Base-by-base conservation (phyloP, 345 rosid species). In the Carallia brachiata region DNA sequence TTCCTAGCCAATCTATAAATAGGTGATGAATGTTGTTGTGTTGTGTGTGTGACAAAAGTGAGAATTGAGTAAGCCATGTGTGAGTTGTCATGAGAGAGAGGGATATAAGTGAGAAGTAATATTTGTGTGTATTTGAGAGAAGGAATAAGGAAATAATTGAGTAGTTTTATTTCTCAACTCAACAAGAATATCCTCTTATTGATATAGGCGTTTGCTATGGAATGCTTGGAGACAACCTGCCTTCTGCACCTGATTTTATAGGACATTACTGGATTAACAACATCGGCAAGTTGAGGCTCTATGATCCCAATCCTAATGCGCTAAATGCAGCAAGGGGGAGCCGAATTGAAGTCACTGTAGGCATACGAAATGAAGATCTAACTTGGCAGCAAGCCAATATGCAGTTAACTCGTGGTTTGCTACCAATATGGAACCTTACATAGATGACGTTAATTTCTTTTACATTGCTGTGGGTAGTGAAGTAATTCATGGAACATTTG, bases 161-260 rank as follows among this genome's bases (percentile, higher is more conserved):
- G 23, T 23, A 23, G 23, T 23, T 23, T 23, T 23, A 23, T 23
- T 23, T 23, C 23, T 23, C 23, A 23, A 23, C 23, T 0, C 23
- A 23, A 23, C 23, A 23, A 23, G 54, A 32, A 18, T 5, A 48
- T n/a, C 16, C 27, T 52, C 23, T 67, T 13, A 8, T 36, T 18
- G 62, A 73, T 55, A 61, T 73, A 16, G 63, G 77, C 17, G 72
- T 73, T 53, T 61, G 68, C 67, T 75, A 75, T 39, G 70, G 70
- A n/a, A 17, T 52, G 52, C 4, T 27, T 0, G 74, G 39, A 18
- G 31, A 65, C 28, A 39, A 75, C 54, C 78, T 64, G 0, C 78
- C 78, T 16, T 9, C 74, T 2, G n/a, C 78, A 36, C 39, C 48
- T 5, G 62, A 52, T 4, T 70, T 70, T 7, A 19, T 75, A 30